phyloP scores from a whole-genome alignment of 75 land plant genomes.

The Pinus taeda region DNA sequence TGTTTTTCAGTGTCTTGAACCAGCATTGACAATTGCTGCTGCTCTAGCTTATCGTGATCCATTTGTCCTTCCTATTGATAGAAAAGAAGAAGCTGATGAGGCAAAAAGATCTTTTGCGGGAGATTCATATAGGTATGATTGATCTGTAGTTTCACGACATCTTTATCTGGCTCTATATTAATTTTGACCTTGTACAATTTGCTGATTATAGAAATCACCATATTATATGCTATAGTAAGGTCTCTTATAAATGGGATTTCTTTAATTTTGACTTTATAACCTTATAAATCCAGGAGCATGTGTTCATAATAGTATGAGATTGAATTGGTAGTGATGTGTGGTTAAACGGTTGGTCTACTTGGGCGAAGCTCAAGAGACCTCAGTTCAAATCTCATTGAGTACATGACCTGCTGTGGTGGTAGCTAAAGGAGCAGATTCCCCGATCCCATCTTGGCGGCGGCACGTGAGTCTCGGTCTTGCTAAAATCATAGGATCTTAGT shows the following conservation, averaged over 20 bases:
- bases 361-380: too few relatives aligned
- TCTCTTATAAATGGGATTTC: not conserved
- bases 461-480: too few relatives aligned
- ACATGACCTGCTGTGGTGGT: too few relatives aligned
- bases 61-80: slow-evolving; percentile 95
- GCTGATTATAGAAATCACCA: not conserved
- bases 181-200: not conserved
- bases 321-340: too few relatives aligned
- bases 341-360: too few relatives aligned
- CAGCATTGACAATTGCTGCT: slow-evolving; percentile 94
- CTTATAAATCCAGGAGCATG: too few relatives aligned
- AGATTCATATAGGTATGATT: slow-evolving; percentile 84
- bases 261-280: too few relatives aligned
- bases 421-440: too few relatives aligned
- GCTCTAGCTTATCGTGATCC: slow-evolving; percentile 95
- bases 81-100: slow-evolving; percentile 93
- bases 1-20: slow-evolving; percentile 90
- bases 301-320: too few relatives aligned
- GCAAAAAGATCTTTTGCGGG: slow-evolving; percentile 88
- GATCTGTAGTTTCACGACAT: not conserved
- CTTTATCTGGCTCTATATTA: not conserved
- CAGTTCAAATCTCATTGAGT: too few relatives aligned
- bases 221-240: not conserved
- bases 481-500: too few relatives aligned
- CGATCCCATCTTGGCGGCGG: too few relatives aligned